These are phyloP conservation scores for Citeromyces siamensis DNA, from an alignment of 1,139 yeast species.

Conservation along the genomic window DNA sequence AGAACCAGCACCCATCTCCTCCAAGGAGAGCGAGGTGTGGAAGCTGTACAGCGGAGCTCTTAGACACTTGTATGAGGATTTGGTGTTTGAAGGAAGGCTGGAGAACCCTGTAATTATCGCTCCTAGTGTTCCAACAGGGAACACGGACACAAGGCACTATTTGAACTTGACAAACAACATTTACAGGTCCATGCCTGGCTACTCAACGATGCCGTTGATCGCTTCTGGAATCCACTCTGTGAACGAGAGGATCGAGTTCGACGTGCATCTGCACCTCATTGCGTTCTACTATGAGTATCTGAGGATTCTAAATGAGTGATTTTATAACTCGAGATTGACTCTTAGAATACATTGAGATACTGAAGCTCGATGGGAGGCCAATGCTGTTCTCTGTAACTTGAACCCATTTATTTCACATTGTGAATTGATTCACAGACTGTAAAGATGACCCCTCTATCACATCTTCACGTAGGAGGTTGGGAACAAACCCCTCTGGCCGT, in stretches of 20 bases:
- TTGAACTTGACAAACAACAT: slow-evolving; percentile 67
- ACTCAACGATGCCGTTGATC: slow-evolving; percentile 10
- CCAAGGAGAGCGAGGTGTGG: slow-evolving; percentile 30
- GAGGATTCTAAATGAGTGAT: slow-evolving; percentile 8
- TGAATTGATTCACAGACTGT: too few species aligned
- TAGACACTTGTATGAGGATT: slow-evolving; percentile 34
- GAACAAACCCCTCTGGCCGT: slow-evolving; percentile 64
- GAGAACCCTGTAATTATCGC: slow-evolving; percentile 38
- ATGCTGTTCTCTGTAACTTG: too few species aligned
- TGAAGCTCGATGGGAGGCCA: too few species aligned
- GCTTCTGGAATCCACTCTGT: slow-evolving; percentile 36
- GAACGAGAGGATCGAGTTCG: slow-evolving; percentile 39
- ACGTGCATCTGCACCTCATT: slow-evolving; percentile 41
- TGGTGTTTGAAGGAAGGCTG: slow-evolving; percentile 25
- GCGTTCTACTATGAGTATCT: slow-evolving; percentile 49
- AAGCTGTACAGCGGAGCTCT: slow-evolving; percentile 29
- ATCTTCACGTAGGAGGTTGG: slow-evolving; percentile 64
- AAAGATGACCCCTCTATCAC: slow-evolving; percentile 13
- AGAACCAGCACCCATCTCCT: slow-evolving; percentile 36
- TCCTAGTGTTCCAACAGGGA: slow-evolving; percentile 64
- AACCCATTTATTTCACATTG: too few species aligned
- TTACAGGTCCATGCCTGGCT: slow-evolving; percentile 45
- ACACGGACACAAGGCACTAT: slow-evolving; percentile 75
- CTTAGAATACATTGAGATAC: too few species aligned
- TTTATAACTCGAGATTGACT: too few species aligned